Conservation (phyloP, 2,329 filamentous ascomycete genomes). For the Fusarium sp. region DNA sequence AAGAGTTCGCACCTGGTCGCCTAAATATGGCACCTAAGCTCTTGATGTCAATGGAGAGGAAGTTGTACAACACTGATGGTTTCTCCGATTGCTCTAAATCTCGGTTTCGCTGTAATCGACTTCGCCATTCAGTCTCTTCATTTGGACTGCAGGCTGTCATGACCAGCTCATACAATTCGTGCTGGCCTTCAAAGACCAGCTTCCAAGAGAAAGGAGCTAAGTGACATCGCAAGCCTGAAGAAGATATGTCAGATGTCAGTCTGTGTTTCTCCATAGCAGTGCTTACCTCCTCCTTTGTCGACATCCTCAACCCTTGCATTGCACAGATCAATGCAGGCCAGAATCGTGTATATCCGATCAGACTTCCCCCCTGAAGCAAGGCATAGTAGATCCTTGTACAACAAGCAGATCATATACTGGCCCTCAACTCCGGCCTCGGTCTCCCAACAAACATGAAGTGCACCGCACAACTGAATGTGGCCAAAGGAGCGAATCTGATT, state of each 20-base stretch:
- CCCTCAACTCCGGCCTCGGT: conserved; percentile 75
- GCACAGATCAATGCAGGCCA: conserved; percentile 78
- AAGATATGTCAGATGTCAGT: conserved; percentile 32
- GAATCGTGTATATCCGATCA: conserved; percentile 77
- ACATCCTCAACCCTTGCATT: conserved; percentile 76
- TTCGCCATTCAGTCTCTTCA: conserved; percentile 86
- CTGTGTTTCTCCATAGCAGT: not conserved
- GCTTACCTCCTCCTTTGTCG: conserved; percentile 79
- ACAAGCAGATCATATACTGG: conserved; percentile 84
- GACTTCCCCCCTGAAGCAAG: conserved; percentile 76
- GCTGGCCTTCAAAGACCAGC: conserved; percentile 81
- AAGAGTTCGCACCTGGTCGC: conserved; percentile 67
- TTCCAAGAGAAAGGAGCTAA: conserved; percentile 94
- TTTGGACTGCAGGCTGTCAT: conserved; percentile 85
- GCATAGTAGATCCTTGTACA: conserved; percentile 86
- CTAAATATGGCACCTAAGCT: conserved; percentile 82
- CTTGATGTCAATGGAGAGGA: conserved; percentile 77
- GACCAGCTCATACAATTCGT: conserved; percentile 85
- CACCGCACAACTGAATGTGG: conserved; percentile 83
- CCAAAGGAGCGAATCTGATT: conserved; percentile 84
- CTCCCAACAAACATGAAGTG: conserved; percentile 86
- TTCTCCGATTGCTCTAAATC: conserved; percentile 62
- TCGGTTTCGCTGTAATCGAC: conserved; percentile 67
- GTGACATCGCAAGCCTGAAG: conserved; percentile 85
- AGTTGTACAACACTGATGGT: conserved; percentile 67